Conservation (phyloP, 2,329 filamentous ascomycete genomes). For the Magnaporthiopsis poae region DNA sequence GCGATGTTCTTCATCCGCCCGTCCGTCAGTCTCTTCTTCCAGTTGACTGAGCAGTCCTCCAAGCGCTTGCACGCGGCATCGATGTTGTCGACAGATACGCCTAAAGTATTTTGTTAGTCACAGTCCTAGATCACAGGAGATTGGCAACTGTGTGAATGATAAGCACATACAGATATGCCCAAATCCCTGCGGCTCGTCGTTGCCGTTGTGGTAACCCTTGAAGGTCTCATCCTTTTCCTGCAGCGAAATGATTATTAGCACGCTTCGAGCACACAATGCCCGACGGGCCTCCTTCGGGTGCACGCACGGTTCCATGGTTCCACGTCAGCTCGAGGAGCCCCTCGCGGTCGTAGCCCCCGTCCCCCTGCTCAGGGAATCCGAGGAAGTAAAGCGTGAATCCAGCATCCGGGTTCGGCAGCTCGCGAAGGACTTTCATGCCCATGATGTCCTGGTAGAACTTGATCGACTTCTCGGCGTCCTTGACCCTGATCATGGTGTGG, state of each 20-base stretch:
- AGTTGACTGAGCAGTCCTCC: slow-evolving; percentile 69
- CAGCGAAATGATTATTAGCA: neutral
- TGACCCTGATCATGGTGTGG: slow-evolving; percentile 92
- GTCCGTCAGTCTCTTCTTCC: slow-evolving; percentile 93
- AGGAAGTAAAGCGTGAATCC: slow-evolving; percentile 91
- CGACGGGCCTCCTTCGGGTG: slow-evolving; percentile 34
- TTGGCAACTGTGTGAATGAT: neutral
- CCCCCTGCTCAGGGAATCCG: slow-evolving; percentile 57
- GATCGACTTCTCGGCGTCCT: slow-evolving; percentile 63
- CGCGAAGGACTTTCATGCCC: slow-evolving; percentile 77
- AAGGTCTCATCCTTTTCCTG: slow-evolving; percentile 61
- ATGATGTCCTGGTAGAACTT: slow-evolving; percentile 77
- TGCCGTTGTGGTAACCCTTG: slow-evolving; percentile 77
- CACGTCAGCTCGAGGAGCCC: slow-evolving; percentile 85
- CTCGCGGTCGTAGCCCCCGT: slow-evolving; percentile 53
- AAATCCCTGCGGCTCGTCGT: slow-evolving; percentile 83
- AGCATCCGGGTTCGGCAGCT: slow-evolving; percentile 56
- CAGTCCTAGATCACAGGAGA: neutral
- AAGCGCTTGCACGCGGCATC: slow-evolving; percentile 79
- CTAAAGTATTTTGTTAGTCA: slow-evolving; percentile 31
- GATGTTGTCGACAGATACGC: slow-evolving; percentile 73
- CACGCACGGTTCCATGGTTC: slow-evolving; percentile 53
- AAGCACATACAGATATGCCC: slow-evolving; percentile 65
- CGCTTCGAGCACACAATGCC: neutral
- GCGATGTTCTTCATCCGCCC: slow-evolving; percentile 89